Evolutionary conservation across 345 rosid genomes (phyloP).

Genomic region (Cardamine chenopodiifolia): DNA sequence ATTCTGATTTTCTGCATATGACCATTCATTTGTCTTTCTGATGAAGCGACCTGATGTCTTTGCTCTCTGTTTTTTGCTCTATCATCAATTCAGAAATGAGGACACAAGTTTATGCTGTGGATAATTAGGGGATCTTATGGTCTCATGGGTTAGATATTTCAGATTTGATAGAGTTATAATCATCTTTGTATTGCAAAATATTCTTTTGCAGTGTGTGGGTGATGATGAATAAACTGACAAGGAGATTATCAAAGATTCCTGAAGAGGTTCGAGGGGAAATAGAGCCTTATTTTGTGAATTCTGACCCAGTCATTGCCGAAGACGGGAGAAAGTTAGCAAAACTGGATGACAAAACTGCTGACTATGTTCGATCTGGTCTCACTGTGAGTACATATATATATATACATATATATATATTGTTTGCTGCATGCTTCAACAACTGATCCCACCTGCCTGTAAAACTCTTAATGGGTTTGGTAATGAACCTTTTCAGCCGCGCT

Average conservation of each 20-base stretch:
- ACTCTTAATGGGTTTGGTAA: conserved; percentile 9
- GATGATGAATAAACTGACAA: conserved; percentile 97
- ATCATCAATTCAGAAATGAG: background rate
- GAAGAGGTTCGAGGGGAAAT: conserved; percentile 90
- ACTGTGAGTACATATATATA: too few relatives aligned
- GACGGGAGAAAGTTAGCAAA: conserved; percentile 86
- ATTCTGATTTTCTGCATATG: background rate
- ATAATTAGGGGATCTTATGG: conserved; percentile 1
- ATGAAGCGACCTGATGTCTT: background rate
- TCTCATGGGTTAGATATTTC: background rate
- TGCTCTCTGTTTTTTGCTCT: conserved; percentile 20
- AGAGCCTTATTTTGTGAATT: conserved; percentile 70
- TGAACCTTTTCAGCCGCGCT: conserved; percentile 67
- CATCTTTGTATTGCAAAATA: conserved; percentile 13
- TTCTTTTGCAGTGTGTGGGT: conserved; percentile 81
- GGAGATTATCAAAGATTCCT: conserved; percentile 89
- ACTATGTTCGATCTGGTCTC: conserved; percentile 75
- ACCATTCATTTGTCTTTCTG: background rate
- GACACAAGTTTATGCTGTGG: too few relatives aligned
- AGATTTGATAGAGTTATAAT: conserved; percentile 13
- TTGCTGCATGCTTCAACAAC: background rate
- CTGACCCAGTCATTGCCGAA: conserved; percentile 75
- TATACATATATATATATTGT: background rate
- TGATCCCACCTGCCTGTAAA: background rate
- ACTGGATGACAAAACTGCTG: conserved; percentile 76